phyloP scores from a whole-genome alignment of 2,329 filamentous ascomycete genomes.

The Botrytis fabae region DNA sequence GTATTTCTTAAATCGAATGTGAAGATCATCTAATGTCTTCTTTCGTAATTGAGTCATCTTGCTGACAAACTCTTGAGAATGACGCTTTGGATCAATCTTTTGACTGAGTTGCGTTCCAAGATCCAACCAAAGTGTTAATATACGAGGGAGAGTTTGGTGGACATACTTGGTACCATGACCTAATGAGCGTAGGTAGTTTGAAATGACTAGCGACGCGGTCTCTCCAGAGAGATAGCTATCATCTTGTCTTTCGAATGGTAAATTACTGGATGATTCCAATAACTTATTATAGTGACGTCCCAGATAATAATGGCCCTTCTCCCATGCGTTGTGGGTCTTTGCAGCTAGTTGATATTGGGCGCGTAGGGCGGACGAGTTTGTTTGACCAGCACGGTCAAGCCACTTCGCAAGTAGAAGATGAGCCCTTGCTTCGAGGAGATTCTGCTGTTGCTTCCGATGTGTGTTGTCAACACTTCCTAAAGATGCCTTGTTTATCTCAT shows the following conservation, averaged over 20 bases:
- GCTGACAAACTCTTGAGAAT: constrained; percentile 51
- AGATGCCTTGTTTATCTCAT: constrained; percentile 31
- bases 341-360: constrained; percentile 81
- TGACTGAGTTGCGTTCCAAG: constrained; percentile 75
- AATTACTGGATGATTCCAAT: constrained; percentile 79
- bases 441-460: constrained; percentile 47
- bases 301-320: constrained; percentile 96
- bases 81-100: constrained; percentile 49
- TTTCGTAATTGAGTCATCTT: constrained; percentile 58
- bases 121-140: constrained; percentile 93
- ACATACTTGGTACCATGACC: constrained; percentile 92
- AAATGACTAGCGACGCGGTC: constrained; percentile 82
- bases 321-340: constrained; percentile 73
- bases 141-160: constrained; percentile 88
- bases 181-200: constrained; percentile 87
- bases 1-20: constrained; percentile 78
- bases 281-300: constrained; percentile 97
- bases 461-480: constrained; percentile 27
- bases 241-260: constrained; percentile 74
- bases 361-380: constrained; percentile 76
- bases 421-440: constrained; percentile 70
- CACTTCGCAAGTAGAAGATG: constrained; percentile 92
- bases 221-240: constrained; percentile 79
- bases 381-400: constrained; percentile 94
- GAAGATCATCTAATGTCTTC: constrained; percentile 66